Base-by-base conservation (phyloP, 148 eudicot species). In the Dianthus caryophyllus region DNA sequence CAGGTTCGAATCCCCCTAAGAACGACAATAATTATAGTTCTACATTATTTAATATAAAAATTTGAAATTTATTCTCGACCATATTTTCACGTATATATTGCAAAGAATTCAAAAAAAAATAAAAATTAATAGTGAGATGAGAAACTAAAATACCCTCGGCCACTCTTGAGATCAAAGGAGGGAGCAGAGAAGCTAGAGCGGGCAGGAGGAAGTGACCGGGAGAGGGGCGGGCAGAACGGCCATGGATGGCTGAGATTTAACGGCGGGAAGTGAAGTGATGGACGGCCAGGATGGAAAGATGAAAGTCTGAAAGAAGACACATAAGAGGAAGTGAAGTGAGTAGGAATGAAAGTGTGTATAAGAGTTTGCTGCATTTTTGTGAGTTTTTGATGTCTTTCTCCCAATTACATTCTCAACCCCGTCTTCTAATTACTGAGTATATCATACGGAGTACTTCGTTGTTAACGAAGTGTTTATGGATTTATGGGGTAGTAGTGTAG, bases 101-200 rank as follows among this genome's bases (percentile, higher is more conserved):
- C n/a, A n/a, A n/a, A n/a, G n/a, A n/a, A n/a, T n/a, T n/a, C n/a
- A n/a, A n/a, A n/a, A n/a, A n/a, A n/a, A n/a, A n/a, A n/a, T n/a
- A n/a, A n/a, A n/a, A n/a, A n/a, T n/a, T n/a, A n/a, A n/a, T n/a
- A n/a, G n/a, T n/a, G n/a, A n/a, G n/a, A n/a, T n/a, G 31, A n/a
- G n/a, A 33, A 50, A 67, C 24, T 25, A 33, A 58, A 38, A 16
- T 80, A 88, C 96, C 85, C 87, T 82, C 54, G 71, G 49, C 82
- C 88, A 70, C 83, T 68, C 54, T 62, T 69, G 41, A 86, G 55
- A 74, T 88, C 96, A 67, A 88, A 73, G n/a, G n/a, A n/a, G 21
- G 74, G 66, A 13, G 64, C 76, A 61, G 24, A 54, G 20, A 11
- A 7, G 21, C 67, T 46, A 44, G 65, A 73, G 53, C 71, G 61